These are phyloP conservation scores for Fennellomyces sp. DNA, from an alignment of 371 early-diverging fungal genomes.

Conservation along the genomic window DNA sequence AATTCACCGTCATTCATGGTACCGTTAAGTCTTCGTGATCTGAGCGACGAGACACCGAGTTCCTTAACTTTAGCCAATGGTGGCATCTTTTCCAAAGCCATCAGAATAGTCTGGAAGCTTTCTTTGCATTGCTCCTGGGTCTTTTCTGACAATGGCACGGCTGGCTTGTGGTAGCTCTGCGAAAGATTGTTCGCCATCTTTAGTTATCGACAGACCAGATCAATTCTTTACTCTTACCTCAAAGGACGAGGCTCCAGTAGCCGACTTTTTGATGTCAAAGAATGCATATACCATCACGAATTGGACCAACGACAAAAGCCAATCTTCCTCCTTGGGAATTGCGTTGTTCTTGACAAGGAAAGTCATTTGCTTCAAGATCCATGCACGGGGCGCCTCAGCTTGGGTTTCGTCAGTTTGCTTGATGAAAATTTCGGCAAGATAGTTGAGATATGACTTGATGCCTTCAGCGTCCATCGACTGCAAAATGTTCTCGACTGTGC, in stretches of 20 bases:
- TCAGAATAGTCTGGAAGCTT: slow-evolving; percentile 67
- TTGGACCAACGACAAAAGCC: slow-evolving; percentile 64
- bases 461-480: slow-evolving; percentile 70
- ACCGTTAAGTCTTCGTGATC: slow-evolving; percentile 58
- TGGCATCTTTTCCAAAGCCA: slow-evolving; percentile 64
- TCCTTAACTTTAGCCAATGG: slow-evolving; percentile 52
- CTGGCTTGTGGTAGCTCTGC: slow-evolving; percentile 45
- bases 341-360: slow-evolving; percentile 70
- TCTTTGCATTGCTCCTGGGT: slow-evolving; percentile 60
- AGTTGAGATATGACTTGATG: slow-evolving; percentile 70
- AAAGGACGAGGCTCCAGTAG: slow-evolving; percentile 27
- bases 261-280: slow-evolving; percentile 57
- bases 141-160: slow-evolving; percentile 58
- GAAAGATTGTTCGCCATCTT: background rate
- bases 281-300: slow-evolving; percentile 78
- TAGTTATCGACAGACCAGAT: background rate
- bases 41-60: slow-evolving; percentile 23
- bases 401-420: slow-evolving; percentile 35
- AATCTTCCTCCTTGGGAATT: slow-evolving; percentile 74
- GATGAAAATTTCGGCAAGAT: slow-evolving; percentile 70
- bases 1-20: slow-evolving; percentile 62
- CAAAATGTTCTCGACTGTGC: slow-evolving; percentile 77
- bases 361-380: slow-evolving; percentile 84
- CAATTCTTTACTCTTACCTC: slow-evolving; percentile 23
- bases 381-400: slow-evolving; percentile 65